Conservation (phyloP, 306 rosid species). For the Senna siamea region DNA sequence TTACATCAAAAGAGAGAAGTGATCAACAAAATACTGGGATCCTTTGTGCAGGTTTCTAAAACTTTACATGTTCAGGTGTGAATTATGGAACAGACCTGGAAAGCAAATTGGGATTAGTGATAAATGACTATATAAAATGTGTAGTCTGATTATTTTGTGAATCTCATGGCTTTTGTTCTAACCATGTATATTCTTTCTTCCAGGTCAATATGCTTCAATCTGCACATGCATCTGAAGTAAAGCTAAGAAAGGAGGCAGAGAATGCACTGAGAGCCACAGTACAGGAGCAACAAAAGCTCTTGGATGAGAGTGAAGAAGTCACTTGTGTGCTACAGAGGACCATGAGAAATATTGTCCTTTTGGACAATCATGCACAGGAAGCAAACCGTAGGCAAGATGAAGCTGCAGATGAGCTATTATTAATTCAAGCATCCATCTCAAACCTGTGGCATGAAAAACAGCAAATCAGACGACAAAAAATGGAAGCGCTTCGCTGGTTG, state of each 20-base stretch:
- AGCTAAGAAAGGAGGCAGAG: constrained; percentile 65
- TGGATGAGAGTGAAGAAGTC: constrained; percentile 59
- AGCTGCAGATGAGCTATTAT: constrained; percentile 57
- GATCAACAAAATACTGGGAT: constrained; percentile 15
- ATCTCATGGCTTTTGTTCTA: constrained; percentile 19
- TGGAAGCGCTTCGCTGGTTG: constrained; percentile 72
- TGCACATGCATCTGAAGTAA: constrained; percentile 54
- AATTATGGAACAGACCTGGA: constrained; percentile 10
- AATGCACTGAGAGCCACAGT: constrained; percentile 51
- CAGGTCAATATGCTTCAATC: constrained; percentile 64
- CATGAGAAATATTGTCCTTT: constrained; percentile 64
- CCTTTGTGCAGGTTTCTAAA: constrained; percentile 11
- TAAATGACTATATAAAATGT: constrained; percentile 11
- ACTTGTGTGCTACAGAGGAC: constrained; percentile 54
- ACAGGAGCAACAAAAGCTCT: constrained; percentile 58
- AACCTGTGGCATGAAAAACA: constrained; percentile 67
- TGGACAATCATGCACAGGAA: constrained; percentile 62
- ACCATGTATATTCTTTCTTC: constrained; percentile 16
- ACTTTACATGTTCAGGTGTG: constrained; percentile 6
- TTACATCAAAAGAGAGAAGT: constrained; percentile 29
- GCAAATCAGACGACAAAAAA: constrained; percentile 63
- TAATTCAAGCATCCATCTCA: constrained; percentile 71
- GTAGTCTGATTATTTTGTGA: constrained; percentile 8
- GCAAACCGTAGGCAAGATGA: constrained; percentile 61
- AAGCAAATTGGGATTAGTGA: constrained; percentile 1